Conservation (phyloP, 208 protist genomes). For the Angomonas desouzai region DNA sequence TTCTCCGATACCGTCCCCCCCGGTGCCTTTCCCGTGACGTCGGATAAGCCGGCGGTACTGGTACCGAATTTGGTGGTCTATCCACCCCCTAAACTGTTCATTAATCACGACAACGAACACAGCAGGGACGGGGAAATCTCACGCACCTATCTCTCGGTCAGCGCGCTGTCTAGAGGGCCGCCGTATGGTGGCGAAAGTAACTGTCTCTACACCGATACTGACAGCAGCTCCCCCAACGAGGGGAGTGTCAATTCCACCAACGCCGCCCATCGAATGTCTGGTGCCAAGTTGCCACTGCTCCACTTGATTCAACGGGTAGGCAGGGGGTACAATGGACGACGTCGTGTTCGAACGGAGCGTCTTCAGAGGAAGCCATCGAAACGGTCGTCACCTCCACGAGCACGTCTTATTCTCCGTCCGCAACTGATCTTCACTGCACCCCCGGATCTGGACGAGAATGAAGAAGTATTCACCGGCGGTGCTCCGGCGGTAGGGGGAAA, state of each 20-base stretch:
- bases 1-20: neutral
- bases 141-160: conserved; percentile 1
- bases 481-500: neutral
- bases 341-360: conserved; percentile 2
- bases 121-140: neutral
- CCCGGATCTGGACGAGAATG: conserved; percentile 6
- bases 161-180: neutral
- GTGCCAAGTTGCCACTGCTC: neutral
- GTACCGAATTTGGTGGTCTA: conserved; percentile 2
- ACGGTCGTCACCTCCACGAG: neutral
- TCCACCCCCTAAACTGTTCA: neutral
- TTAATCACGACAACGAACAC: neutral
- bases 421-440: neutral
- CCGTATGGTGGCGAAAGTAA: neutral
- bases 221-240: neutral
- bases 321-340: conserved; percentile 29
- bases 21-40: neutral
- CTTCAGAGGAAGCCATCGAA: neutral
- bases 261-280: neutral
- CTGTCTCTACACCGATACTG: neutral
- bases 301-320: conserved; percentile 21
- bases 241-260: neutral
- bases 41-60: neutral
- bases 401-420: neutral
- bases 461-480: neutral